Conservation (phyloP, 768 basidiomycete genomes). For the Cubamyces sp. region DNA sequence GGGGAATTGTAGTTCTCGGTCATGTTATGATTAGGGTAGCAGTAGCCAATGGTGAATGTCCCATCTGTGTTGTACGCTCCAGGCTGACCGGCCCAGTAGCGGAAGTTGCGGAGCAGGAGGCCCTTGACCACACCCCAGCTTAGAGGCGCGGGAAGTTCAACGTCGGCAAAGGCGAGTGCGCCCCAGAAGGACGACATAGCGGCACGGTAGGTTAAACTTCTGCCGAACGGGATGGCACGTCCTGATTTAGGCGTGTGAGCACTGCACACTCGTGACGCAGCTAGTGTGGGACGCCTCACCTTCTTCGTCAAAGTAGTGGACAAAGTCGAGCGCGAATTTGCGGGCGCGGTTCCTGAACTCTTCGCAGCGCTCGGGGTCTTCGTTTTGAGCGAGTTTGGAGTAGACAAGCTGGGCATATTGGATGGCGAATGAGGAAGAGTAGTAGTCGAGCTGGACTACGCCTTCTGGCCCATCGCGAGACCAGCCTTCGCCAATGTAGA, state of each 20-base stretch:
- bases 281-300: slow-evolving; percentile 42
- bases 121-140: slow-evolving; percentile 80
- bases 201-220: slow-evolving; percentile 77
- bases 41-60: slow-evolving; percentile 72
- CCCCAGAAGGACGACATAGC: slow-evolving; percentile 86
- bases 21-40: slow-evolving; percentile 75
- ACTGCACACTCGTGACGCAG: not conserved
- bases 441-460: slow-evolving; percentile 79
- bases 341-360: slow-evolving; percentile 67
- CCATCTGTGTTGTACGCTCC: slow-evolving; percentile 65
- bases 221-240: slow-evolving; percentile 74
- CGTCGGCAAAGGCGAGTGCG: slow-evolving; percentile 71
- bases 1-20: slow-evolving; percentile 82
- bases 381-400: slow-evolving; percentile 62
- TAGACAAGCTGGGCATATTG: slow-evolving; percentile 76
- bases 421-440: slow-evolving; percentile 80
- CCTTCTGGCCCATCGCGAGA: slow-evolving; percentile 79
- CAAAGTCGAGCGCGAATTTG: slow-evolving; percentile 67
- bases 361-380: slow-evolving; percentile 65
- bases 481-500: slow-evolving; percentile 78
- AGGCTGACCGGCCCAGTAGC: slow-evolving; percentile 70
- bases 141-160: slow-evolving; percentile 67
- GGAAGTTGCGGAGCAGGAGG: slow-evolving; percentile 69
- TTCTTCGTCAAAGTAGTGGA: slow-evolving; percentile 76
- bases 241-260: slow-evolving; percentile 42